Evolutionary conservation across 371 early-diverging fungal genomes (phyloP), one percentile per base, ranked within the genome.

Genomic region (Haplosporangium sp.): DNA sequence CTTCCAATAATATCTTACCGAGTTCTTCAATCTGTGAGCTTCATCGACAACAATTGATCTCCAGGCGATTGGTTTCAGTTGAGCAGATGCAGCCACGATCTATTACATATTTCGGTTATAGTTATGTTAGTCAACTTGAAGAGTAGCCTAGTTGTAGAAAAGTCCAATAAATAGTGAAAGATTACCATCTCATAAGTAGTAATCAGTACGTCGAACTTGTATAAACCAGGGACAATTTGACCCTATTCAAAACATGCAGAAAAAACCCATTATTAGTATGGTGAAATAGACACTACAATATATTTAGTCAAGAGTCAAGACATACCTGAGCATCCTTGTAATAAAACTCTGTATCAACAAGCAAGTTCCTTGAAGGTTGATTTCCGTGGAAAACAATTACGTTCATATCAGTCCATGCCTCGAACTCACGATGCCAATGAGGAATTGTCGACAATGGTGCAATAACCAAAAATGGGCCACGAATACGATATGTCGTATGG

Each of bases 1-100:
- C 27, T 27, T 27, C 27, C 27, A 27, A 27, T 27, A 27, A 27
- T 27, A 27, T 27, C 73, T 68, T 69, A 85, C 88, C 81, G 89
- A 91, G 85, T 97, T 97, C 84, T 99, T 99, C 55, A 99, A 86
- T 55, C 96, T 87, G 85, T 99, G 99, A 1, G 97, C 99, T 84
- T 98, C 99, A 84, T 99, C 99, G 64, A 99, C 91, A 15, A 98
- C 94, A 48, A 90, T 92, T 17, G 91, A 92, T 61, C 91, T 85
- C 95, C 96, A 99, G 2, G 89, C 85, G 63, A 98, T 88, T 42
- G 94, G 89, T 50, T 89, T 86, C 38, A 98, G 83, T 63, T 94
- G 92, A 2, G 93, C 81, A 6, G 89, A 85, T 35, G 92, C 91
- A n/a, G 91, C 88, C 19, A 87, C 86, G 37, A 88, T 88, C 85